Evolutionary conservation across 2,329 filamentous ascomycete species (phyloP), one percentile per base, ranked within the genome.

Genomic region (Aureobasidium sp.): DNA sequence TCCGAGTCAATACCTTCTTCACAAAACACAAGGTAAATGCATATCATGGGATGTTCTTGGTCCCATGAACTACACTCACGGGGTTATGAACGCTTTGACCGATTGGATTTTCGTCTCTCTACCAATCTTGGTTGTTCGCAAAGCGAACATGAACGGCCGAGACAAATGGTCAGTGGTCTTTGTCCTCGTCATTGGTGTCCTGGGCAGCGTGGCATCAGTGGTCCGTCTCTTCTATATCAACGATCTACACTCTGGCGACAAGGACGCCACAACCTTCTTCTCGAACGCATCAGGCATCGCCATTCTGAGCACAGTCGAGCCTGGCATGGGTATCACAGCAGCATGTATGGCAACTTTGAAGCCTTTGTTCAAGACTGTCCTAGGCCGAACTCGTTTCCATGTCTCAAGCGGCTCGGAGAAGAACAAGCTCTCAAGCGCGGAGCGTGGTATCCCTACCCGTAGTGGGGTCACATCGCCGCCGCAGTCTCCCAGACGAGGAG

Each of bases 91-190:
- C 51, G 73, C 75, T 26, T 13, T 71, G 12, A 75, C 74, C 1
- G 72, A 76, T 65, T 69, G 68, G 64, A 61, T 69, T 53, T 69
- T 75, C 44, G 72, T 72, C 24, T 67, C 73, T 20, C 71, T 79
- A 3, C 77, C 77, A 1, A 71, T 74, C 5, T 69, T 75, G 39
- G 64, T 79, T 27, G 67, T 79, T 43, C 74, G 71, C 65, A 72
- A 74, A 24, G 69, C 76, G 8, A 72, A 76, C 46, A 75, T 79
- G 69, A 74, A 74, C 29, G 65, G 65, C n/a, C 69, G 70, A 20
- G 73, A 75, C 48, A 79, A 78, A 64, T 53, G 74, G 27, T 75
- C 74, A 1, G 75, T 78, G 1, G 68, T 71, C 17, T 62, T 74
- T 5, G 69, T 80, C 44, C 71, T 80, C 44, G 67, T 72, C 4